phyloP scores from a whole-genome alignment of 805 yeast genomes.

The Schwanniomyces sp. region DNA sequence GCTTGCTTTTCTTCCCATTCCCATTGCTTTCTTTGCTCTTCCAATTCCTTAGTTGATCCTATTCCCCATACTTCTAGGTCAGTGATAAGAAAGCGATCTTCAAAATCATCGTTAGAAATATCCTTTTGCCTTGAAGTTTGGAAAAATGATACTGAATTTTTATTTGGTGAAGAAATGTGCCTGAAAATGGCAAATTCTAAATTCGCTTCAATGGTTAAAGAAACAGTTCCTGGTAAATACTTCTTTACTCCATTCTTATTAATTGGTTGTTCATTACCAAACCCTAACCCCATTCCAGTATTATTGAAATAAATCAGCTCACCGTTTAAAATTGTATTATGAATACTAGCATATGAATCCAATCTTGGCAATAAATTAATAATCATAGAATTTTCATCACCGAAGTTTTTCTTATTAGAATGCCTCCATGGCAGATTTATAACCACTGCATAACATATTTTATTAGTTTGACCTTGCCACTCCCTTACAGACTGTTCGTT shows the following conservation, averaged over 20 bases:
- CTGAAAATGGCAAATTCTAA: constrained; percentile 82
- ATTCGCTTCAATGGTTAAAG: constrained; percentile 73
- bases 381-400: constrained; percentile 56
- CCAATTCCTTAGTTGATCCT: constrained; percentile 76
- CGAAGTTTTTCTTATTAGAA: constrained; percentile 72
- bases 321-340: constrained; percentile 30
- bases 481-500: constrained; percentile 17
- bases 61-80: constrained; percentile 92
- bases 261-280: constrained; percentile 69
- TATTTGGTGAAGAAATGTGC: constrained; percentile 46
- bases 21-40: constrained; percentile 76
- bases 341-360: constrained; percentile 42
- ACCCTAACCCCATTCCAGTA: constrained; percentile 77
- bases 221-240: constrained; percentile 71
- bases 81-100: constrained; percentile 67
- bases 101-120: constrained; percentile 40
- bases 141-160: constrained; percentile 24
- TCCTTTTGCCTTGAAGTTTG: constrained; percentile 19
- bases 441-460: constrained; percentile 62
- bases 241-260: constrained; percentile 45
- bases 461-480: constrained; percentile 43
- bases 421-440: constrained; percentile 74
- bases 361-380: constrained; percentile 69
- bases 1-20: constrained; percentile 93
- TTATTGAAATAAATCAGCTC: constrained; percentile 65